These are phyloP conservation scores for Leptomonas pyrrhocoris DNA, from an alignment of 208 protist genomes.

Conservation along the genomic window DNA sequence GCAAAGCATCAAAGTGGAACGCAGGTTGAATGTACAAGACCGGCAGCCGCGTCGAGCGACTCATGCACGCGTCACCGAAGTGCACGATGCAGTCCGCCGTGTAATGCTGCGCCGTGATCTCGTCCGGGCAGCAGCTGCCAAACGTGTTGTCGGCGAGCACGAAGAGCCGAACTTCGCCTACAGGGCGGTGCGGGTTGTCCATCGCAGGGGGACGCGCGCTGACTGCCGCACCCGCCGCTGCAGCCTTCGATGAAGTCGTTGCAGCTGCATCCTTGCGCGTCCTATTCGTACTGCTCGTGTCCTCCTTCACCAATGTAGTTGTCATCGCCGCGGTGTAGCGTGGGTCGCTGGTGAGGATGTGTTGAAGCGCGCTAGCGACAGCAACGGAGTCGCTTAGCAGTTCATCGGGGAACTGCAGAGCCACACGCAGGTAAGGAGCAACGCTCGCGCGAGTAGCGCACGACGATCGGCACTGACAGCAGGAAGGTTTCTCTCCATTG, in stretches of 20 bases:
- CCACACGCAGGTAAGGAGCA: constrained; percentile 43
- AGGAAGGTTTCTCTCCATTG: background rate
- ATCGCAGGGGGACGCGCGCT: constrained; percentile 9
- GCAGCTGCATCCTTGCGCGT: background rate
- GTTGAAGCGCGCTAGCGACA: constrained; percentile 60
- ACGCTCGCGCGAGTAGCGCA: background rate
- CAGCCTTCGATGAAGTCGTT: background rate
- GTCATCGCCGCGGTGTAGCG: constrained; percentile 34
- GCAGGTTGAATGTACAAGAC: constrained; percentile 76
- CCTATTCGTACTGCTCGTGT: background rate
- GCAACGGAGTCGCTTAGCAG: constrained; percentile 70
- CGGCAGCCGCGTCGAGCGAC: constrained; percentile 73
- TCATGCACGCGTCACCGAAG: constrained; percentile 92
- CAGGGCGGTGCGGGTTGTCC: constrained; percentile 51
- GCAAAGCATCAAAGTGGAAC: constrained; percentile 41
- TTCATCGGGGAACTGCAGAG: constrained; percentile 91
- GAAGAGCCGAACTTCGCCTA: constrained; percentile 54
- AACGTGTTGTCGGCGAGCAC: constrained; percentile 92
- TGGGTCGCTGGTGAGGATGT: constrained; percentile 37
- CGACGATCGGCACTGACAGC: background rate
- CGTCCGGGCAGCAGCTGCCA: constrained; percentile 91
- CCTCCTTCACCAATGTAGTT: background rate
- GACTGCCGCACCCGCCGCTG: background rate
- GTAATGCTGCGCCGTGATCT: constrained; percentile 91
- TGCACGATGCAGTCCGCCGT: constrained; percentile 85